phyloP scores from a whole-genome alignment of 805 yeast species.

The Saccharomyces cerevisiae region DNA sequence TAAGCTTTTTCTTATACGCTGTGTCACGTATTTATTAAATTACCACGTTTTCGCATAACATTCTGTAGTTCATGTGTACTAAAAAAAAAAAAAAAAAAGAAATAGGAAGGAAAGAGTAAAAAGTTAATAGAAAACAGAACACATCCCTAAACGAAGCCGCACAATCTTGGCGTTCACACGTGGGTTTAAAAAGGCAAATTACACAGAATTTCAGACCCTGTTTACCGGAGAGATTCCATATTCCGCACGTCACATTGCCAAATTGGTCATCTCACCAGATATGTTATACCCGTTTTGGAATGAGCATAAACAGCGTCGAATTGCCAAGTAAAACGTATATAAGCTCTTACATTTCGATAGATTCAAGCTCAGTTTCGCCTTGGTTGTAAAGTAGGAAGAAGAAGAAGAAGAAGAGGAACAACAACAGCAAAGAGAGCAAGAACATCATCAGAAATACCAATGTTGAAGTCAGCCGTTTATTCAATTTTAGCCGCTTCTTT shows the following conservation, averaged over 20 bases:
- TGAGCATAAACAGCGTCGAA: neutral
- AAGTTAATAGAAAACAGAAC: too few species aligned
- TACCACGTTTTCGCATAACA: neutral
- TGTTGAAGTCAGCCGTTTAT: neutral
- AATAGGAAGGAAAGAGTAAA: too few species aligned
- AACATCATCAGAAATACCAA: neutral
- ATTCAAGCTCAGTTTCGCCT: neutral
- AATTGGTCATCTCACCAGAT: neutral
- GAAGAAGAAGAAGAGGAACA: too few species aligned
- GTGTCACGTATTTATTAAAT: neutral
- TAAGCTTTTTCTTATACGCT: neutral
- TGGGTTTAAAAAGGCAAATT: neutral
- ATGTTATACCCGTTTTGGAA: neutral
- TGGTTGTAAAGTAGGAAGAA: conserved; percentile 13
- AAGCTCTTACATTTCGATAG: neutral
- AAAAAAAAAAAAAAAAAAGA: neutral
- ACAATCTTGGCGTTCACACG: neutral
- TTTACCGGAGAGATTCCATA: neutral
- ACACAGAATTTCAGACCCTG: neutral
- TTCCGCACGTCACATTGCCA: neutral
- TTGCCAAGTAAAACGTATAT: neutral
- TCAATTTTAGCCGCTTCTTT: neutral
- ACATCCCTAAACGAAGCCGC: neutral
- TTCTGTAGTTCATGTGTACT: conserved; percentile 3
- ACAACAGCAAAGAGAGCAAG: neutral